A percentile compares a stretch with the other conserved stretches of the same genome.
phyloP scores from a whole-genome alignment of 2,329 filamentous ascomycete genomes.

The Endothia cerciana region DNA sequence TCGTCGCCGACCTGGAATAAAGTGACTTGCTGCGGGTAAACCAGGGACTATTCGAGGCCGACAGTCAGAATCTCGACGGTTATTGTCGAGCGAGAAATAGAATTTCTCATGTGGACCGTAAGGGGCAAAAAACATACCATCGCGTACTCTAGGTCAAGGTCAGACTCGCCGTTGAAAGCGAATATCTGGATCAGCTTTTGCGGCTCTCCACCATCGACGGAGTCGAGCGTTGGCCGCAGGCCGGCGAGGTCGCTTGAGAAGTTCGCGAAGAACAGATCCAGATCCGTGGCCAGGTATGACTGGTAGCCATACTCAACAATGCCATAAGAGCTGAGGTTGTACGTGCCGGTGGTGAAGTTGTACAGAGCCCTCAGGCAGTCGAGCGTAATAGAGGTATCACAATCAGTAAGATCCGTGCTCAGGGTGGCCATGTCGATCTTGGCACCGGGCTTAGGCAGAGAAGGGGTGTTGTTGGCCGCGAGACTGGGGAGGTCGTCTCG shows the following conservation, averaged over 20 bases:
- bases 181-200: constrained; percentile 22
- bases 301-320: constrained; percentile 29
- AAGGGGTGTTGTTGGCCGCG: constrained; percentile 22
- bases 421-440: constrained; percentile 21
- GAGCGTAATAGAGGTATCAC: constrained; percentile 23
- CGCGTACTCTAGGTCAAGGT: constrained; percentile 26
- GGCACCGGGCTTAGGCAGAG: constrained; percentile 24
- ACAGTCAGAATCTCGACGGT: neutral
- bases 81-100: neutral
- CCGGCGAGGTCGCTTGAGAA: constrained; percentile 23
- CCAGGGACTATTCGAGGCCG: constrained; percentile 5
- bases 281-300: constrained; percentile 23
- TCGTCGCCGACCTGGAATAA: constrained; percentile 32
- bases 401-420: constrained; percentile 22
- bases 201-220: constrained; percentile 25
- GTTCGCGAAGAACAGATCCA: constrained; percentile 27
- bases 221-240: constrained; percentile 19
- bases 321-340: constrained; percentile 26
- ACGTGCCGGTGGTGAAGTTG: constrained; percentile 19
- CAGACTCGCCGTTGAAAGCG: constrained; percentile 25
- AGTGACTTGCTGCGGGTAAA: constrained; percentile 31
- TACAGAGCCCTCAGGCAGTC: constrained; percentile 29
- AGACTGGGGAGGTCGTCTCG: constrained; percentile 18
- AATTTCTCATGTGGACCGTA: too few relatives aligned
- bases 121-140: constrained; percentile 9